Conservation (phyloP, 2,329 filamentous ascomycete species). For the Fusarium sp. region DNA sequence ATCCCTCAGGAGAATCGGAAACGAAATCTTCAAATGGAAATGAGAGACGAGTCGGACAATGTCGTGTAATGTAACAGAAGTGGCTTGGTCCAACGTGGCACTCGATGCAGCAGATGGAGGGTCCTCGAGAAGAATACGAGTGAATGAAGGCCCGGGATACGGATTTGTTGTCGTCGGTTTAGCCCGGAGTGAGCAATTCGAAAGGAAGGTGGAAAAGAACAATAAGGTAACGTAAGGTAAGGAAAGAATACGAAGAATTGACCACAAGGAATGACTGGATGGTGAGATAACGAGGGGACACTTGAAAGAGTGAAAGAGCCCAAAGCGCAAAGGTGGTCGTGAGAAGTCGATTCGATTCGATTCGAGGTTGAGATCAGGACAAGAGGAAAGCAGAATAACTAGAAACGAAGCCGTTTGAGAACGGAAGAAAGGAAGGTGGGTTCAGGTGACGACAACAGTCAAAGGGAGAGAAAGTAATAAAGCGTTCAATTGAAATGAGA, state of each 20-base stretch:
- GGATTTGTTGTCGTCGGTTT: conserved; percentile 14
- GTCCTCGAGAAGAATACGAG: conserved; percentile 34
- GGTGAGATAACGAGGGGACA: conserved; percentile 13
- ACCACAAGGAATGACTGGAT: conserved; percentile 25
- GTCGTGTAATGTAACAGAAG: conserved; percentile 22
- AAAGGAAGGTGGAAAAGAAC: conserved; percentile 1
- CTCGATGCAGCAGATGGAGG: conserved; percentile 35
- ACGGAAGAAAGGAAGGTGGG: conserved; percentile 23
- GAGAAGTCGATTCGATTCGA: conserved; percentile 1
- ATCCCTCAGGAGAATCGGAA: neutral
- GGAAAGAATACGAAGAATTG: conserved; percentile 9
- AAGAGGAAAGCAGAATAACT: conserved; percentile 20
- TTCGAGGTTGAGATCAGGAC: neutral
- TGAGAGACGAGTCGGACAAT: conserved; percentile 16
- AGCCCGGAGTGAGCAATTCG: neutral
- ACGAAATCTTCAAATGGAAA: conserved; percentile 21
- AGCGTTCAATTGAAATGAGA: conserved; percentile 27
- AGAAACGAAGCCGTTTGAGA: conserved; percentile 23
- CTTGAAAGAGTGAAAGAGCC: conserved; percentile 37
- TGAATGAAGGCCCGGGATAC: neutral
- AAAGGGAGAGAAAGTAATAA: conserved; percentile 17
- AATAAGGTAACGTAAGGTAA: conserved; percentile 1
- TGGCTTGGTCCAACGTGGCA: conserved; percentile 31
- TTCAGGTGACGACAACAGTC: conserved; percentile 21
- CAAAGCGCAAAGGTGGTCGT: conserved; percentile 9